A percentile compares a stretch with the other conserved stretches of the same genome.
Evolutionary conservation across 192 early-diverging fungal genomes (phyloP).

Genomic region (Backusella mclennaniae): DNA sequence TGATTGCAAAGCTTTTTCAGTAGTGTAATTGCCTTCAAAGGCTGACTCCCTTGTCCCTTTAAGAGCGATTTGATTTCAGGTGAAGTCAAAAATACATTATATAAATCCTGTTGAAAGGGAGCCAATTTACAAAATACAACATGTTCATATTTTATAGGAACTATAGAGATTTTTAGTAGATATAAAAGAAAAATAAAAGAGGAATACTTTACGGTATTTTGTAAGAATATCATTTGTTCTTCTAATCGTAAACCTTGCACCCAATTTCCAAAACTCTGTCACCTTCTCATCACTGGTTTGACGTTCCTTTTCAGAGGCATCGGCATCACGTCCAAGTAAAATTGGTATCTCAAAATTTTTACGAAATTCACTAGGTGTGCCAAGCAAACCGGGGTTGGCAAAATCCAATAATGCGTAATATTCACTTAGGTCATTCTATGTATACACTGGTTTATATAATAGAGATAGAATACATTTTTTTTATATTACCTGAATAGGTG

Average conservation of each 20-base stretch:
- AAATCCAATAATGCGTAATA: slow-evolving; percentile 96
- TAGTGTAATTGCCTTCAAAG: slow-evolving; percentile 86
- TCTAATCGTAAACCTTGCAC: slow-evolving; percentile 95
- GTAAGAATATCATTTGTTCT: slow-evolving; percentile 95
- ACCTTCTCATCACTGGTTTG: slow-evolving; percentile 81
- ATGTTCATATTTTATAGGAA: slow-evolving; percentile 97
- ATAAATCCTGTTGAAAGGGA: slow-evolving; percentile 75
- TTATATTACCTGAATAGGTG: slow-evolving; percentile 72
- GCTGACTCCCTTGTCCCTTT: slow-evolving; percentile 74
- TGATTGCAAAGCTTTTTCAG: slow-evolving; percentile 99
- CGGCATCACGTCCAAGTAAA: slow-evolving; percentile 85
- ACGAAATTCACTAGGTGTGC: slow-evolving; percentile 85
- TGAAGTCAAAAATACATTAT: slow-evolving; percentile 74
- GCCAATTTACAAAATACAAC: slow-evolving; percentile 94
- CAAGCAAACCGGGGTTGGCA: slow-evolving; percentile 90
- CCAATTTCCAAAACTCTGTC: slow-evolving; percentile 78
- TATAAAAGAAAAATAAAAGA: neutral
- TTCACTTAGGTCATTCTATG: slow-evolving; percentile 79
- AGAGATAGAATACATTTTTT: no score
- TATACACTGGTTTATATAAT: neutral
- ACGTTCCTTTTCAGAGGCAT: slow-evolving; percentile 80
- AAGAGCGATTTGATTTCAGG: slow-evolving; percentile 70
- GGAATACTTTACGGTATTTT: slow-evolving; percentile 79
- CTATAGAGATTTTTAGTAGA: slow-evolving; percentile 36
- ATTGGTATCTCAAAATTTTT: slow-evolving; percentile 93